A percentile compares a stretch with the other conserved stretches of the same genome.
Conservation (phyloP, 1,284 basidiomycete species). For the Calocybe gambosa region DNA sequence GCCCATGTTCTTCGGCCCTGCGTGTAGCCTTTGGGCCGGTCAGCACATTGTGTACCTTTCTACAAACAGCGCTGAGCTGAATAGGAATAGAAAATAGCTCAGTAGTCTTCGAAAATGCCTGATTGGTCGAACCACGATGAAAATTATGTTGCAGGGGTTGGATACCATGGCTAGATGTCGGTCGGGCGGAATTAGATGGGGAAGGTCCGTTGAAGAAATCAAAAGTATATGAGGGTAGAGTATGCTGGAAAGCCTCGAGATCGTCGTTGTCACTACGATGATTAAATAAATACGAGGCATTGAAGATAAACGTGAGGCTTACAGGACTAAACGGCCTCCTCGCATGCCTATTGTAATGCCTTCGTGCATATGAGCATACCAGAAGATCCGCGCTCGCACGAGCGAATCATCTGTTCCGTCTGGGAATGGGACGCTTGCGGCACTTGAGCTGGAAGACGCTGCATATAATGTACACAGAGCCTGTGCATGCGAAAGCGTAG, state of each 20-base stretch:
- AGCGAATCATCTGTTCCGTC: conserved; percentile 55
- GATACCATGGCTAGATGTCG: conserved; percentile 18
- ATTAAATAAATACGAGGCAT: conserved; percentile 1
- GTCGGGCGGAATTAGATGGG: conserved; percentile 23
- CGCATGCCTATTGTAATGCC: conserved; percentile 72
- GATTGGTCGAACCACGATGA: conserved; percentile 16
- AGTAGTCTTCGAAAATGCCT: conserved; percentile 12
- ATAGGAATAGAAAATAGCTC: conserved; percentile 57
- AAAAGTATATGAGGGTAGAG: conserved; percentile 42
- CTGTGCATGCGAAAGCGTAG: conserved; percentile 49
- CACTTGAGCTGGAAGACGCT: conserved; percentile 32
- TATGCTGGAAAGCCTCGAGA: conserved; percentile 60
- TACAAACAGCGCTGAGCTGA: conserved; percentile 64
- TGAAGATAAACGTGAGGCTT: conserved; percentile 23
- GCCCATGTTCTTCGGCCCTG: conserved; percentile 39
- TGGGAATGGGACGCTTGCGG: conserved; percentile 38
- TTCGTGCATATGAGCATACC: conserved; percentile 81
- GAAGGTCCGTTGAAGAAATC: conserved; percentile 27
- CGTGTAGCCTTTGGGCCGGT: conserved; percentile 69
- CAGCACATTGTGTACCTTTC: conserved; percentile 67
- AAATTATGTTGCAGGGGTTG: conserved; percentile 17
- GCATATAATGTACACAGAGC: conserved; percentile 54
- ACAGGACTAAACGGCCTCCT: conserved; percentile 74
- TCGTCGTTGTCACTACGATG: conserved; percentile 56
- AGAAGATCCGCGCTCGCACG: conserved; percentile 74